Evolutionary conservation across 257 asterid species (phyloP).

Genomic region (Plantago major): DNA sequence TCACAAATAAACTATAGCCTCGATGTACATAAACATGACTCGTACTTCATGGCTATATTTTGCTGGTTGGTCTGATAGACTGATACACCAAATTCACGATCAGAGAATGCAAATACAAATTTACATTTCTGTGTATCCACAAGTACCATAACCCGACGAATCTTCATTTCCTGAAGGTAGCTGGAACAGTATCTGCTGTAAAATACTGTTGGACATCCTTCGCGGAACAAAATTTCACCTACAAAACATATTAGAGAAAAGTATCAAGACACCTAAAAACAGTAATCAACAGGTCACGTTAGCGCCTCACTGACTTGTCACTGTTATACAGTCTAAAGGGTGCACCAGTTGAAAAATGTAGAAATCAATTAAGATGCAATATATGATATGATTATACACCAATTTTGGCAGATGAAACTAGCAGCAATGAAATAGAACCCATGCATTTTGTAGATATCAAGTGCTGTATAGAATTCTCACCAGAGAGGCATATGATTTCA

Average conservation of each 20-base stretch:
- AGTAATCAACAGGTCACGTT: neutral
- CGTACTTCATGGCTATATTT: no score
- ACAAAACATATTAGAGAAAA: neutral
- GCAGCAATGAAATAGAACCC: neutral
- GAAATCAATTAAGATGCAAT: neutral
- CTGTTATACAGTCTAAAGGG: neutral
- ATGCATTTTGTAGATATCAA: neutral
- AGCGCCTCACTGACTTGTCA: neutral
- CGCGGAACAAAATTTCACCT: constrained; percentile 83
- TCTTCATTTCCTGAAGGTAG: constrained; percentile 40
- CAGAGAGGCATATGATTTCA: constrained; percentile 80
- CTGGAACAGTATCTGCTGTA: constrained; percentile 55
- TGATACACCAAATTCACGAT: no score
- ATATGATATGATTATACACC: neutral
- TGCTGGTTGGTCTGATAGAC: no score
- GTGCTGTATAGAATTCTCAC: constrained; percentile 36
- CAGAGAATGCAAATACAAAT: no score
- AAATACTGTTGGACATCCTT: constrained; percentile 57
- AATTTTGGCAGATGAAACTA: neutral
- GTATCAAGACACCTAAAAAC: neutral
- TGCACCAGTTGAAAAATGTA: neutral
- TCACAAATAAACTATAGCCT: no score
- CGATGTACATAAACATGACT: no score
- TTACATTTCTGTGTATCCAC: neutral
- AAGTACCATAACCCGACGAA: neutral